phyloP scores from a whole-genome alignment of 768 basidiomycete species.

The Tephrocybe rancida region DNA sequence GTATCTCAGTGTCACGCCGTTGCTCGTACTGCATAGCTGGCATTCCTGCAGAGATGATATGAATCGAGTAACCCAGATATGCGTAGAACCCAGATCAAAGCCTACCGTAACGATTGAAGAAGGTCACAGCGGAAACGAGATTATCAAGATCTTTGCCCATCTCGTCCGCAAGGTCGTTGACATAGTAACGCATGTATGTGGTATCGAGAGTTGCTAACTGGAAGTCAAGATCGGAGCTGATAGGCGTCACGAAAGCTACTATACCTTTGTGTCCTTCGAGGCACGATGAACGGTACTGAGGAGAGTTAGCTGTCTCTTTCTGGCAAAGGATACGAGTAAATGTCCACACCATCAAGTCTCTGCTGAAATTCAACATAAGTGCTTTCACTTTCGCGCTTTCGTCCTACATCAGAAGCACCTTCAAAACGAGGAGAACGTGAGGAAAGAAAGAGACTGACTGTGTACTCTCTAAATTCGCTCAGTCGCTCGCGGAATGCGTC shows the following conservation, averaged over 20 bases:
- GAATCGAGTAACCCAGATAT: neutral
- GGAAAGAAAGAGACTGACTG: constrained; percentile 8
- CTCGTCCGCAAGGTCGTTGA: constrained; percentile 18
- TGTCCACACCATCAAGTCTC: constrained; percentile 13
- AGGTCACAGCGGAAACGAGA: constrained; percentile 8
- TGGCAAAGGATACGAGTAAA: neutral
- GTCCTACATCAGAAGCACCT: constrained; percentile 1
- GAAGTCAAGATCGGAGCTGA: too few species aligned
- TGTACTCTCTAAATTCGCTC: constrained; percentile 21
- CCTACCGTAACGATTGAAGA: constrained; percentile 21
- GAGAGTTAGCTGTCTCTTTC: neutral
- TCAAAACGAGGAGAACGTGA: neutral
- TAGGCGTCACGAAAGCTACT: too few species aligned
- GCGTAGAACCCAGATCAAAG: too few species aligned
- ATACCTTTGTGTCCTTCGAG: constrained; percentile 10
- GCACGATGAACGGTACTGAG: constrained; percentile 18
- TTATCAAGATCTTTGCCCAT: constrained; percentile 13
- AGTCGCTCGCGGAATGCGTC: constrained; percentile 15
- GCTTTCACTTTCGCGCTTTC: constrained; percentile 16
- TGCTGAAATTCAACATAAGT: constrained; percentile 11
- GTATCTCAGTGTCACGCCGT: constrained; percentile 11
- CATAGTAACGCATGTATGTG: constrained; percentile 11
- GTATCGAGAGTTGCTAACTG: constrained; percentile 3
- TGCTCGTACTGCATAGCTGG: constrained; percentile 24
- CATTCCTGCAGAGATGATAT: constrained; percentile 15